A percentile compares a stretch with the other conserved stretches of the same genome.
phyloP scores from a whole-genome alignment of 108 stramenopile genomes.

The Nitzschia sp. region DNA sequence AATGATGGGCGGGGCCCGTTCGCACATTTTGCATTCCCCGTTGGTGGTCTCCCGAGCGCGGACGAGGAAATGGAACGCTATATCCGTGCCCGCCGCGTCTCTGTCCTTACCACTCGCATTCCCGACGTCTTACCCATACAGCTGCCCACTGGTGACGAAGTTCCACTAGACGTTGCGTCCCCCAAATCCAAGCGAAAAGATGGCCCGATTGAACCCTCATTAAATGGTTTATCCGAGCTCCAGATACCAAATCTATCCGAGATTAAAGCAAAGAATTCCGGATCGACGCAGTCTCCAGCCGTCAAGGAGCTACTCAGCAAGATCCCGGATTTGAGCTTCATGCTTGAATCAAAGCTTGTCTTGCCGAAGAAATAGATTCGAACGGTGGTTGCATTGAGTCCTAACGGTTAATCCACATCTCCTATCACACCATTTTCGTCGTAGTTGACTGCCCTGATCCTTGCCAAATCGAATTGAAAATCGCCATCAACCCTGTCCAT shows the following conservation, averaged over 20 bases:
- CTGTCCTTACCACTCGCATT: slow-evolving; percentile 1
- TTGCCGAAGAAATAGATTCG: slow-evolving; percentile 21
- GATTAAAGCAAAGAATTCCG: background rate
- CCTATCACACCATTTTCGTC: slow-evolving; percentile 44
- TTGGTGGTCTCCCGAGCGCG: slow-evolving; percentile 4
- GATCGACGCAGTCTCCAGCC: background rate
- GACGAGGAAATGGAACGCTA: background rate
- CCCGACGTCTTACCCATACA: slow-evolving; percentile 40
- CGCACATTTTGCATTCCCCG: slow-evolving; percentile 21
- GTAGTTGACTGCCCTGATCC: slow-evolving; percentile 76
- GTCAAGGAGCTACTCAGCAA: background rate
- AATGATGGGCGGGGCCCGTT: slow-evolving; percentile 24
- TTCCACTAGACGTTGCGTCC: slow-evolving; percentile 22
- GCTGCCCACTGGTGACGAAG: slow-evolving; percentile 26
- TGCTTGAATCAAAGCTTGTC: slow-evolving; percentile 31
- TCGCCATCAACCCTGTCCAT: slow-evolving; percentile 84
- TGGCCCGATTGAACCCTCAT: background rate
- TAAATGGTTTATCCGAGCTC: background rate
- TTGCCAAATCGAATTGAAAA: slow-evolving; percentile 78
- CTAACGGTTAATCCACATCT: slow-evolving; percentile 16
- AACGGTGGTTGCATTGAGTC: background rate
- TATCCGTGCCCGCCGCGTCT: background rate
- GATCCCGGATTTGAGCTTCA: slow-evolving; percentile 43
- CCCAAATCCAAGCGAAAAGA: slow-evolving; percentile 11
- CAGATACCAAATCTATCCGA: background rate